Conservation (phyloP, 345 rosid genomes). For the Hypericum androsaemum region DNA sequence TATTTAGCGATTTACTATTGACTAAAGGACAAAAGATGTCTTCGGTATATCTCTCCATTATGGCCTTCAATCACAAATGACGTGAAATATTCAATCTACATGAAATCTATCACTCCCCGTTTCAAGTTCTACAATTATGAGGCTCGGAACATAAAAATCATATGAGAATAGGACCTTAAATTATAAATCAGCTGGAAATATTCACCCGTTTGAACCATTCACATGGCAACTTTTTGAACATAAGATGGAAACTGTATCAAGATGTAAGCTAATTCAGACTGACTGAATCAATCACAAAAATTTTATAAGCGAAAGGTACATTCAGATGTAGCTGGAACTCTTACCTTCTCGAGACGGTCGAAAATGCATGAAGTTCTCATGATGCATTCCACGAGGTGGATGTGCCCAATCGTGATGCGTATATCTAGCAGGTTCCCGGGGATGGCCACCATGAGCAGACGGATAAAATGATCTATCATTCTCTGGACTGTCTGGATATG, state of each 20-base stretch:
- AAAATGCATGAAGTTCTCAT: conserved; percentile 43
- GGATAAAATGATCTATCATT: conserved; percentile 27
- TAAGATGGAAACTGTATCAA: no score
- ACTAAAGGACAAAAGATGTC: no score
- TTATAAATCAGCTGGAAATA: no score
- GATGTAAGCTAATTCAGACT: not conserved
- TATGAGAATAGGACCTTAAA: no score
- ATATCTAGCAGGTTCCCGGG: conserved; percentile 44
- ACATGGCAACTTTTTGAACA: no score
- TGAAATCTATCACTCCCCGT: no score
- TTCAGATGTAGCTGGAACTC: conserved; percentile 30
- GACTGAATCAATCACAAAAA: not conserved
- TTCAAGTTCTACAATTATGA: no score
- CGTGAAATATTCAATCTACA: no score
- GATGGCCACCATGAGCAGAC: conserved; percentile 44
- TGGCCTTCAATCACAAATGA: no score
- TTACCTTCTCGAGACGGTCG: conserved; percentile 53
- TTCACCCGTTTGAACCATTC: no score
- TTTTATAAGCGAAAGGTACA: conserved; percentile 13
- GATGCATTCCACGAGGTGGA: conserved; percentile 50
- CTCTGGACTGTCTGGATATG: conserved; percentile 40
- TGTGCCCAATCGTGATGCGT: conserved; percentile 54
- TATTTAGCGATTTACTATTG: not conserved
- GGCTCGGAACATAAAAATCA: no score
- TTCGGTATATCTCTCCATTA: no score